These are phyloP conservation scores for Pilatotrama ljubarskyi DNA, from an alignment of 768 basidiomycete species.

Conservation along the genomic window DNA sequence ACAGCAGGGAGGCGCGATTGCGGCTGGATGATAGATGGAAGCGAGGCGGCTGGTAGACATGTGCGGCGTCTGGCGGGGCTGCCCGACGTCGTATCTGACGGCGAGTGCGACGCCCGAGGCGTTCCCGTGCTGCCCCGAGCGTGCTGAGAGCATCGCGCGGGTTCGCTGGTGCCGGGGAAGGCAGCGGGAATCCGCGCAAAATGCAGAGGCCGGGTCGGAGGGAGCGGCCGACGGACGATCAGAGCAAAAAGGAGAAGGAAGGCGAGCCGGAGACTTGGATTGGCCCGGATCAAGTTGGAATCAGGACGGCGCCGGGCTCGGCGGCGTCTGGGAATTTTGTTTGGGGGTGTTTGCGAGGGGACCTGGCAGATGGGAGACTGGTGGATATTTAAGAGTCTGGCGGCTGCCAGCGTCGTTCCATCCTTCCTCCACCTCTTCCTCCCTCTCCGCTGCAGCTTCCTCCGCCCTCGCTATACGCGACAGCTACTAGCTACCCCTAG, in stretches of 20 bases:
- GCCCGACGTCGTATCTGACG: not conserved
- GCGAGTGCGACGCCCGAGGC: not conserved
- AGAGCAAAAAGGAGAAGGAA: not conserved
- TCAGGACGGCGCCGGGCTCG: slow-evolving; percentile 9
- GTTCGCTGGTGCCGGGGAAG: not conserved
- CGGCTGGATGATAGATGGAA: slow-evolving; percentile 3
- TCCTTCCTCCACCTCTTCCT: slow-evolving; percentile 21
- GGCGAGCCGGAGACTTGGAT: not conserved
- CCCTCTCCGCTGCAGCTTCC: slow-evolving; percentile 17
- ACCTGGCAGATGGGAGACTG: slow-evolving; percentile 16
- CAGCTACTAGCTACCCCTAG: slow-evolving; percentile 15
- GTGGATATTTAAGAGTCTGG: slow-evolving; percentile 21
- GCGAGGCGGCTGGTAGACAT: slow-evolving; percentile 16
- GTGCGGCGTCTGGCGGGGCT: not conserved
- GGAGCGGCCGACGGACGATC: slow-evolving; percentile 15
- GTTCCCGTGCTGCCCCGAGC: slow-evolving; percentile 12
- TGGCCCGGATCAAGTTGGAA: slow-evolving; percentile 20
- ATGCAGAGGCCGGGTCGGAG: slow-evolving; percentile 14
- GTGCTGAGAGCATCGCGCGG: not conserved
- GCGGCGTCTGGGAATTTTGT: slow-evolving; percentile 10
- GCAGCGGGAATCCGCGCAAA: slow-evolving; percentile 4
- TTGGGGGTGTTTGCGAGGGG: slow-evolving; percentile 15
- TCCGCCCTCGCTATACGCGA: slow-evolving; percentile 17
- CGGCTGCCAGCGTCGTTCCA: slow-evolving; percentile 22
- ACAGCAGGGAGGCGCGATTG: not conserved